phyloP scores from a whole-genome alignment of 306 rosid species.

The Lupinus albus region DNA sequence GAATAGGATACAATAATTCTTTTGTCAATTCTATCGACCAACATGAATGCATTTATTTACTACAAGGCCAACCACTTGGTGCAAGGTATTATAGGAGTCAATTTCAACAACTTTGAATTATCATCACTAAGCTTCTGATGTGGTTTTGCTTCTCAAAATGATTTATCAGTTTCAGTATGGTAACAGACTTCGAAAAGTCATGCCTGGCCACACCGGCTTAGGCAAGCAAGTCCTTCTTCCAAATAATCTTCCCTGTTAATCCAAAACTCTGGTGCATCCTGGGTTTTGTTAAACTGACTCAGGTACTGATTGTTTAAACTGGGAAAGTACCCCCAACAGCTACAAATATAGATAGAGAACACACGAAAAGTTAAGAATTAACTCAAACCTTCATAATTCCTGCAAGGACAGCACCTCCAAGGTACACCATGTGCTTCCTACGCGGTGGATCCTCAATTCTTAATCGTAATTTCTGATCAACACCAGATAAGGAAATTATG shows the following conservation, averaged over 20 bases:
- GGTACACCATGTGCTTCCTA: constrained; percentile 99
- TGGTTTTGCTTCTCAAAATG: constrained; percentile 33
- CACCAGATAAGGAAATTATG: constrained; percentile 20
- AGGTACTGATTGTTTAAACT: constrained; percentile 23
- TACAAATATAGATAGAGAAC: not conserved
- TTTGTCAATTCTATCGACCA: constrained; percentile 36
- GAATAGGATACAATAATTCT: constrained; percentile 37
- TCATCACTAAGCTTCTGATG: constrained; percentile 37
- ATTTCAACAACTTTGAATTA: constrained; percentile 42
- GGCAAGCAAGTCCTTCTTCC: constrained; percentile 92
- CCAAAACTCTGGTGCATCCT: constrained; percentile 99
- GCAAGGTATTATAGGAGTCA: constrained; percentile 34
- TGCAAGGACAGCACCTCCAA: constrained; percentile 99
- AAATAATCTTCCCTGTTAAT: constrained; percentile 94
- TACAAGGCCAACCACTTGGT: constrained; percentile 28
- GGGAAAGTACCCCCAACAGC: constrained; percentile 4
- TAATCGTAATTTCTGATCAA: constrained; percentile 76
- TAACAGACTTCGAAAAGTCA: constrained; percentile 56
- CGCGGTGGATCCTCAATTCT: constrained; percentile 98
- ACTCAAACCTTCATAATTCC: constrained; percentile 92
- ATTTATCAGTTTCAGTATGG: constrained; percentile 30
- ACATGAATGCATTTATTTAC: constrained; percentile 32
- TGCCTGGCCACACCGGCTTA: constrained; percentile 85
- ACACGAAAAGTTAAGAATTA: not conserved
- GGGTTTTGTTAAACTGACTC: constrained; percentile 46